Evolutionary conservation across 176 grass and related monocot genomes (phyloP).

Genomic region (Luzula sylvatica): DNA sequence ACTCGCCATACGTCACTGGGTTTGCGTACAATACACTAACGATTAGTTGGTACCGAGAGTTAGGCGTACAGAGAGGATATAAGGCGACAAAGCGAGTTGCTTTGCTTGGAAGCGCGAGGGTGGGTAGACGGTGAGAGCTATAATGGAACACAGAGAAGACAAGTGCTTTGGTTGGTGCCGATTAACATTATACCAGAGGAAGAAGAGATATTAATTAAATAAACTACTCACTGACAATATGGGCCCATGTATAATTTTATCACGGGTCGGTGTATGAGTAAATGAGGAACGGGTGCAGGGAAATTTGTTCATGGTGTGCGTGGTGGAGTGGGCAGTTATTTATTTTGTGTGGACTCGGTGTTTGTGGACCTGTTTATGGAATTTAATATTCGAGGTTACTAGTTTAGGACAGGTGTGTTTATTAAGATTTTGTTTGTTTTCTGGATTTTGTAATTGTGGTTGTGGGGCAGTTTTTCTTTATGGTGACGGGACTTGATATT

Average conservation of each 20-base stretch:
- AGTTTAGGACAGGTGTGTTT: too few relatives aligned
- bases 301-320: not conserved
- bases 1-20: slow-evolving; percentile 10
- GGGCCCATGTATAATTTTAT: not conserved
- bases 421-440: too few relatives aligned
- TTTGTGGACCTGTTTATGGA: too few relatives aligned
- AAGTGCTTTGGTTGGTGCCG: not conserved
- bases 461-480: too few relatives aligned
- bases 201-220: not conserved
- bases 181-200: not conserved
- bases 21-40: not conserved
- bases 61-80: slow-evolving; percentile 10
- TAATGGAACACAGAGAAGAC: not conserved
- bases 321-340: too few relatives aligned
- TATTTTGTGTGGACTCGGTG: too few relatives aligned
- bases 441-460: too few relatives aligned
- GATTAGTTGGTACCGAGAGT: not conserved
- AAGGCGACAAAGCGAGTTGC: slow-evolving; percentile 17
- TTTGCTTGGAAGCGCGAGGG: slow-evolving; percentile 45
- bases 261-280: not conserved
- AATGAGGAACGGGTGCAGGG: not conserved
- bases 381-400: too few relatives aligned
- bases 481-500: too few relatives aligned
- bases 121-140: slow-evolving; percentile 1
- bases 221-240: slow-evolving; percentile 5